Conservation (phyloP, 768 basidiomycete genomes). For the Lentinula boryana region DNA sequence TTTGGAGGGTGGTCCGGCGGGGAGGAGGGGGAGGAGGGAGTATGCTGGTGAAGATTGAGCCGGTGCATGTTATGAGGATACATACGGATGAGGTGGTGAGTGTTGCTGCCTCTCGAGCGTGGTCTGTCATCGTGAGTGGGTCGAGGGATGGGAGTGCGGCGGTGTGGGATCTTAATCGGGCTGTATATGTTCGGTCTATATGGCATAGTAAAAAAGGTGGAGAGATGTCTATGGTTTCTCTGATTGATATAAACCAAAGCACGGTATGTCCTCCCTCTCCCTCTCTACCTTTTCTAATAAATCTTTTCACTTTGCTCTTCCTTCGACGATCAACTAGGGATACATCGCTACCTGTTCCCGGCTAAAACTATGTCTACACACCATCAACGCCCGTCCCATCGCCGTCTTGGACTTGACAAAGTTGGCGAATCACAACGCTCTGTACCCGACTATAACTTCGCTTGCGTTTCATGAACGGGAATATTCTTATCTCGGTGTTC, state of each 20-base stretch:
- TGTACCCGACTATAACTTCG: constrained; percentile 59
- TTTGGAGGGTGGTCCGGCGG: constrained; percentile 63
- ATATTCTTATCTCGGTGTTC: constrained; percentile 67
- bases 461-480: constrained; percentile 88
- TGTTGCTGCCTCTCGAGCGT: constrained; percentile 68
- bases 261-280: constrained; percentile 47
- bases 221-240: constrained; percentile 43
- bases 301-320: neutral
- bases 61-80: constrained; percentile 75
- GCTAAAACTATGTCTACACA: constrained; percentile 69
- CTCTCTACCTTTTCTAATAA: neutral
- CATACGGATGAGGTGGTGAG: constrained; percentile 66
- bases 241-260: constrained; percentile 79
- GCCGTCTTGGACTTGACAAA: constrained; percentile 57
- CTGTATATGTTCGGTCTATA: constrained; percentile 74
- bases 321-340: too few species aligned
- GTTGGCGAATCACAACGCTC: constrained; percentile 33
- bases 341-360: constrained; percentile 82
- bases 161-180: constrained; percentile 86
- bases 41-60: constrained; percentile 23
- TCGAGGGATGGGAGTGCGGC: constrained; percentile 83
- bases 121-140: constrained; percentile 82
- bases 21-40: constrained; percentile 20
- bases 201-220: constrained; percentile 51
- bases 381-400: constrained; percentile 80